Base-by-base conservation (phyloP, 345 rosid genomes). In the Brassica cretica region DNA sequence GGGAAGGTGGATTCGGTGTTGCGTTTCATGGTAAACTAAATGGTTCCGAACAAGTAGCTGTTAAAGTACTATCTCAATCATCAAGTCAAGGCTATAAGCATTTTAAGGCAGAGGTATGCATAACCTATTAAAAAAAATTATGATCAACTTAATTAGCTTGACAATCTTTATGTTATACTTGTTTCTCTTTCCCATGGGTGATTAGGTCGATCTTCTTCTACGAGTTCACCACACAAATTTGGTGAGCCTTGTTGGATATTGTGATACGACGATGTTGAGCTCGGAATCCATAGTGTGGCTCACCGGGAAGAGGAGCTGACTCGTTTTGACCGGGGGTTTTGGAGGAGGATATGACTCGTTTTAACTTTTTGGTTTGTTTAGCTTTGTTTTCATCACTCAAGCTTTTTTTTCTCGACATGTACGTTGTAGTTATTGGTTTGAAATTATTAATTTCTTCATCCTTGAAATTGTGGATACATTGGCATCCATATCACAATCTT, bases 1-100 rank as follows among this genome's bases (percentile, higher is more conserved):
- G 88, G 3, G 49, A 84, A 78, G 89, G 89, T 58, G 87, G 87
- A 8, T 87, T 84, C 6, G 87, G 90, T 25, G 58, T 67, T 5
- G 89, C 83, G 33, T 85, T 29, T 51, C 78, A 78, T 2, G 88
- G 87, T 11, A 44, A 9, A 4, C 12, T 84, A 24, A 72, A 79
- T 69, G 79, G 60, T 12, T 64, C 76, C 0, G 60, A 66, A 53
- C 68, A 84, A 51, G 90, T 87, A 12, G 90, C 88, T 2, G 87
- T 87, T 12, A 85, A 87, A 75, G n/a, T 87, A 75, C 80, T 84
- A 1, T 85, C 87, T 65, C 60, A 46, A 61, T 76, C 80, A 12
- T 79, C 88, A 33, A 30, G 2, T 21, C 86, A 83, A 73, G 88
- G 90, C 8, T 74, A 66, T 6, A 76, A 76, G 35, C 68, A 85